Conservation (phyloP, 305 asterid species). For the Solanum hybrid region DNA sequence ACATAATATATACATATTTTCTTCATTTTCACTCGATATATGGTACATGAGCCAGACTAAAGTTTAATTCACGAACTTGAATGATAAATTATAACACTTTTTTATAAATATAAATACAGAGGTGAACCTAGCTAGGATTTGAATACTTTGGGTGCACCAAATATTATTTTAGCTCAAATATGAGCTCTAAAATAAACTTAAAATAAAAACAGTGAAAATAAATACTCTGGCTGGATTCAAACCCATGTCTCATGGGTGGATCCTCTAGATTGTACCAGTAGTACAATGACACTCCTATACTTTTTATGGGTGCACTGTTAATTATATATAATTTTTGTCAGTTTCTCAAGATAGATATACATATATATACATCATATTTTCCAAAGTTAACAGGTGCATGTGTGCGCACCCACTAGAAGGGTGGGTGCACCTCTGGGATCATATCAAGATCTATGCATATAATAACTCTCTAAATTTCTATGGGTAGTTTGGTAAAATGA, state of each 20-base stretch:
- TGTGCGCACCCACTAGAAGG: not conserved
- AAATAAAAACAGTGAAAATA: too few relatives aligned
- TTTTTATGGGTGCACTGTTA: too few relatives aligned
- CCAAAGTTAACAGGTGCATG: too few relatives aligned
- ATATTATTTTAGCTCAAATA: not conserved
- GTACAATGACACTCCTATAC: too few relatives aligned
- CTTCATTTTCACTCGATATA: not conserved
- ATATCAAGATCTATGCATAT: not conserved
- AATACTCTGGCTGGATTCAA: too few relatives aligned
- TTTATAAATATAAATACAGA: too few relatives aligned
- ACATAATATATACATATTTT: not conserved
- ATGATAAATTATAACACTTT: not conserved
- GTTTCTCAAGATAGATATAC: too few relatives aligned
- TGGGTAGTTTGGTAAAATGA: not conserved
- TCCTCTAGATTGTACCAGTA: not conserved
- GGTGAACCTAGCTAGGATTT: too few relatives aligned
- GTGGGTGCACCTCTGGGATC: not conserved
- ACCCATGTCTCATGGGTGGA: not conserved
- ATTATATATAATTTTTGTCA: too few relatives aligned
- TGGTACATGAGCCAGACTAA: not conserved
- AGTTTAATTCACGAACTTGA: not conserved
- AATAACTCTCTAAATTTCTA: not conserved
- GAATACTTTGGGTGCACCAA: not conserved
- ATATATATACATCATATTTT: too few relatives aligned
- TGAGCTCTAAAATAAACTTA: too few relatives aligned